Percentiles rank a stretch among this genome's conserved stretches.
Evolutionary conservation across 805 yeast genomes (phyloP).

Genomic region (Suhomyces prunicola): DNA sequence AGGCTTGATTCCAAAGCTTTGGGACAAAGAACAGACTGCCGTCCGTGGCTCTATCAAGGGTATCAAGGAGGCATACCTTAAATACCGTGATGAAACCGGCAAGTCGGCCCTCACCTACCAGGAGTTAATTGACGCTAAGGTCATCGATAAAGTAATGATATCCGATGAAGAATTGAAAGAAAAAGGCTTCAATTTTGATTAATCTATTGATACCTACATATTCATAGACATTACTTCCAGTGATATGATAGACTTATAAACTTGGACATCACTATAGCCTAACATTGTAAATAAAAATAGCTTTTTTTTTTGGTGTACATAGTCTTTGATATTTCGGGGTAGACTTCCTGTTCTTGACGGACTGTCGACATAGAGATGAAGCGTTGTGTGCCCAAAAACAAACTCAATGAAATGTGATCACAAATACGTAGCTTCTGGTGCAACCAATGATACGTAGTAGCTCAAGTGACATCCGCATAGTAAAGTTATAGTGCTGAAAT

Average conservation of each 20-base stretch:
- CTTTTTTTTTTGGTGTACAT: no score
- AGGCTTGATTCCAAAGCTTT: conserved; percentile 50
- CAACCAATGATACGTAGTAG: neutral
- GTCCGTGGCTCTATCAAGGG: conserved; percentile 42
- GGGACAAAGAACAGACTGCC: conserved; percentile 47
- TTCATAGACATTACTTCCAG: neutral
- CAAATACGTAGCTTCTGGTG: no score
- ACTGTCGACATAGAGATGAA: no score
- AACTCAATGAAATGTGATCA: no score
- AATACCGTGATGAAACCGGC: conserved; percentile 37
- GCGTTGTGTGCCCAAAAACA: no score
- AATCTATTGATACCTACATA: neutral
- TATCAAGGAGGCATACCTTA: conserved; percentile 45
- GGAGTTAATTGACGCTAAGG: conserved; percentile 33
- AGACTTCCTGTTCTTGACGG: no score
- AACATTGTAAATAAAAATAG: no score
- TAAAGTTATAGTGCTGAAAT: no score
- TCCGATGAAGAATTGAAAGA: conserved; percentile 14
- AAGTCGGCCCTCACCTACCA: conserved; percentile 34
- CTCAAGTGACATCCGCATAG: neutral
- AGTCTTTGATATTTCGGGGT: no score
- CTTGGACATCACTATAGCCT: neutral
- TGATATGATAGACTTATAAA: neutral
- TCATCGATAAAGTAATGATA: conserved; percentile 13
- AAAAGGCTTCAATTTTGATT: conserved; percentile 13